phyloP scores from a whole-genome alignment of 164 flowering plant genomes.

The Liquidambar formosana region DNA sequence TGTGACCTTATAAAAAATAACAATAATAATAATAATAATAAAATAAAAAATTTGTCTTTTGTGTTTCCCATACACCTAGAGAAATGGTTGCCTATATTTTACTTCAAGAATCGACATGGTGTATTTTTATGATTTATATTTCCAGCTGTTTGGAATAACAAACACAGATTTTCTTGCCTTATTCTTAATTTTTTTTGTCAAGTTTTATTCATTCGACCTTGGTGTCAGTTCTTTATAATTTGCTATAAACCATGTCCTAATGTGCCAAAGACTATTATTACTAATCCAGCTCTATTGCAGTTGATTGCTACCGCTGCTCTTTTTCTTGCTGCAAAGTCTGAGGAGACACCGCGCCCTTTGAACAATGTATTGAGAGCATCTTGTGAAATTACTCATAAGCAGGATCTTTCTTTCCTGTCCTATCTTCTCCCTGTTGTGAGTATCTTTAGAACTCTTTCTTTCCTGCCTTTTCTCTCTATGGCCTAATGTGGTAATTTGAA shows the following conservation, averaged over 20 bases:
- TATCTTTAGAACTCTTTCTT: slow-evolving; percentile 10
- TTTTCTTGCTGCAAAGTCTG: slow-evolving; percentile 90
- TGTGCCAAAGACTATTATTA: background rate
- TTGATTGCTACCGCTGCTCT: slow-evolving; percentile 90
- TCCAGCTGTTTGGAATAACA: too few relatives aligned
- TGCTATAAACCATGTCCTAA: background rate
- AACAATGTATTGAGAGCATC: slow-evolving; percentile 68
- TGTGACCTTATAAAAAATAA: too few relatives aligned
- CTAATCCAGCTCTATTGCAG: slow-evolving; percentile 46
- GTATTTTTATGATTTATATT: too few relatives aligned
- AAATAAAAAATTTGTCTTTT: too few relatives aligned
- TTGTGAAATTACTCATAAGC: slow-evolving; percentile 75
- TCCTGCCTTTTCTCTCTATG: background rate
- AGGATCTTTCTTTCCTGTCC: slow-evolving; percentile 57
- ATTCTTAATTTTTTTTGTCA: background rate
- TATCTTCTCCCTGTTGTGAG: slow-evolving; percentile 76
- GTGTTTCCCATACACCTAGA: too few relatives aligned
- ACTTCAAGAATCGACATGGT: too few relatives aligned
- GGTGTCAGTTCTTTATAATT: background rate
- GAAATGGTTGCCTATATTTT: too few relatives aligned
- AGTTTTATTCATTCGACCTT: background rate
- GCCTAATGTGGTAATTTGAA: too few relatives aligned
- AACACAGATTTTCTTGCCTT: too few relatives aligned
- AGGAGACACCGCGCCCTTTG: slow-evolving; percentile 87
- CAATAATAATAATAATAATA: too few relatives aligned